Evolutionary conservation across 768 basidiomycete species (phyloP), one percentile per base, ranked within the genome.

Genomic region (Leccinum aurantiacum): DNA sequence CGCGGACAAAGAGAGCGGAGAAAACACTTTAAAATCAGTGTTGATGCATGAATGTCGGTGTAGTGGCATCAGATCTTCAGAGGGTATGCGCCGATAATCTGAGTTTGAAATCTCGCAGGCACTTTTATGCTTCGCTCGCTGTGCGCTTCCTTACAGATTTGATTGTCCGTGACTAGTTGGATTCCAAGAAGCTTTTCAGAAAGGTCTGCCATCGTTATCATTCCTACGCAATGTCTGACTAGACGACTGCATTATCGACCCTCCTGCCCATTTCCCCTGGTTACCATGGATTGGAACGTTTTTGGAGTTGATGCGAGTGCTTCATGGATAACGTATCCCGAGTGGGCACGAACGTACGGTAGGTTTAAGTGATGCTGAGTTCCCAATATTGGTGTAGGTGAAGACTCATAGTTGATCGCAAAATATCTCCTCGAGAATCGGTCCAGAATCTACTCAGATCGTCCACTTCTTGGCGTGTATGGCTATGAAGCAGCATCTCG

Each of bases 261-360:
- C 8, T 22, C 22, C 22, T 15, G 14, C 22, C 46, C 6, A 4
- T 44, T 44, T n/a, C 41, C 9, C 10, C 41, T 44, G 17, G 17
- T n/a, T 10, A 41, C 17, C 9, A 17, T 38, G 15, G 37, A 38
- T n/a, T 17, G 15, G 37, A 17, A 24, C 13, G 38, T 54, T 13
- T 33, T 58, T 8, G 38, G 29, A 44, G 24, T 54, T 10, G 4
- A 54, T 17, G 3, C 27, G 10, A 13, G 9, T 24, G 27, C 57
- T 24, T 37, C 57, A 3, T 54, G 57, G 51, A 17, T 22, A 13
- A 58, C 38, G 22, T 58, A 54, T 11, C 14, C 29, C 9, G 15
- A 56, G 11, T 57, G 55, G 59, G 47, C 56, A 38, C 54, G 29
- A 46, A 55, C 13, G n/a, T 63, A 63, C 8, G 62, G 62, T 62